phyloP scores from a whole-genome alignment of 163 green algal species.

The Scenedesmus sp. region DNA sequence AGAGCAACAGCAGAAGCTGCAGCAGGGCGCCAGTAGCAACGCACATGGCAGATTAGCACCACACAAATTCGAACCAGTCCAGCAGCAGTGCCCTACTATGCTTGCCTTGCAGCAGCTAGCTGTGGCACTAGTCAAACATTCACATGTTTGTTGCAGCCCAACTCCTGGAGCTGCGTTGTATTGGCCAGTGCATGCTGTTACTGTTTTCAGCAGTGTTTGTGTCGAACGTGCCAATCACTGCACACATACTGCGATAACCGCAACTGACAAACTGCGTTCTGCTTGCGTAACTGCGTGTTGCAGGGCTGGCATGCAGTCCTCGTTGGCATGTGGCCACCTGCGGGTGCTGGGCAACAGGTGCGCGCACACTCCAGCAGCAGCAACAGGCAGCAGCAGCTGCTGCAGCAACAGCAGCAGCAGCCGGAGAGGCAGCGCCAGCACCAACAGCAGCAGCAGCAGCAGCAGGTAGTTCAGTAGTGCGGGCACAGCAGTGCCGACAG shows the following conservation, averaged over 20 bases:
- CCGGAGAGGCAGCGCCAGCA: neutral
- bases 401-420: neutral
- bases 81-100: neutral
- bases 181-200: no score
- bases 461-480: neutral
- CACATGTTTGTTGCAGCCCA: no score
- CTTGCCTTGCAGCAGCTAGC: neutral
- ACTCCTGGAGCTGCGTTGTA: no score
- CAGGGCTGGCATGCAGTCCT: slow-evolving; percentile 19
- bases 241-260: neutral
- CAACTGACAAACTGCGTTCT: neutral
- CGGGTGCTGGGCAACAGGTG: slow-evolving; percentile 48
- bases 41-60: neutral
- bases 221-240: neutral
- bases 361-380: neutral
- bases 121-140: neutral
- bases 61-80: neutral
- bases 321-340: slow-evolving; percentile 48
- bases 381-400: neutral
- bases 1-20: neutral
- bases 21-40: neutral
- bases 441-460: neutral
- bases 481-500: no score
- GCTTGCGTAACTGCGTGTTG: neutral
- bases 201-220: no score